Conservation (phyloP, 305 asterid genomes). For the Solanum hybrid region DNA sequence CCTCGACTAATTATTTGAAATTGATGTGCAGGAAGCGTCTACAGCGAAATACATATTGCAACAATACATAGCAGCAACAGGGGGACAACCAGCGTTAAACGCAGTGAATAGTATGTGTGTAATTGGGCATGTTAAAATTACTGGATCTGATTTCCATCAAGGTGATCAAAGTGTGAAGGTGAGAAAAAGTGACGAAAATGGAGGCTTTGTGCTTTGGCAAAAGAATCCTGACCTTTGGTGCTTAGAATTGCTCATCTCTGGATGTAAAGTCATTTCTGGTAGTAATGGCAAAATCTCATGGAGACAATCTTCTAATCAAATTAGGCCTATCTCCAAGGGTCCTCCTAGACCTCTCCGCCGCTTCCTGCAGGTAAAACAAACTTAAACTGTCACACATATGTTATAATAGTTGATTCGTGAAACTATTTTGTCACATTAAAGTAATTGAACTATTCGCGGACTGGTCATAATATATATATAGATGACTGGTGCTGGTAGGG, state of each 20-base stretch:
- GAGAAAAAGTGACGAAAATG: conserved; percentile 42
- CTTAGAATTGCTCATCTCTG: conserved; percentile 75
- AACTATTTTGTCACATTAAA: not conserved
- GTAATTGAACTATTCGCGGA: not conserved
- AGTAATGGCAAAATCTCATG: conserved; percentile 67
- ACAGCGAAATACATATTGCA: conserved; percentile 90
- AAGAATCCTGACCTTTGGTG: conserved; percentile 82
- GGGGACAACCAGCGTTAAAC: conserved; percentile 62
- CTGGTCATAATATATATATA: not conserved
- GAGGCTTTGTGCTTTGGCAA: conserved; percentile 94
- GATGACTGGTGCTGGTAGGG: not conserved
- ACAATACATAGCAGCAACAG: conserved; percentile 89
- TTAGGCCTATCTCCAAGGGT: conserved; percentile 40
- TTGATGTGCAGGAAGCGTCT: conserved; percentile 69
- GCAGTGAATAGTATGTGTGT: conserved; percentile 73
- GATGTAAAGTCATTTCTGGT: conserved; percentile 73
- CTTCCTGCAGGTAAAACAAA: conserved; percentile 60
- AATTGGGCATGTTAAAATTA: conserved; percentile 63
- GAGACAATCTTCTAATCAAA: conserved; percentile 66
- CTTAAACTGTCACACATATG: not conserved
- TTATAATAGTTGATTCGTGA: not conserved
- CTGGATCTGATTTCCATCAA: conserved; percentile 49
- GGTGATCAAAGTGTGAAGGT: conserved; percentile 31
- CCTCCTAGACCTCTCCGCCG: conserved; percentile 79
- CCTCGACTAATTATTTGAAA: not conserved